phyloP scores from a whole-genome alignment of 2,329 filamentous ascomycete genomes.

The Aspergillus oerlinghausenensis region DNA sequence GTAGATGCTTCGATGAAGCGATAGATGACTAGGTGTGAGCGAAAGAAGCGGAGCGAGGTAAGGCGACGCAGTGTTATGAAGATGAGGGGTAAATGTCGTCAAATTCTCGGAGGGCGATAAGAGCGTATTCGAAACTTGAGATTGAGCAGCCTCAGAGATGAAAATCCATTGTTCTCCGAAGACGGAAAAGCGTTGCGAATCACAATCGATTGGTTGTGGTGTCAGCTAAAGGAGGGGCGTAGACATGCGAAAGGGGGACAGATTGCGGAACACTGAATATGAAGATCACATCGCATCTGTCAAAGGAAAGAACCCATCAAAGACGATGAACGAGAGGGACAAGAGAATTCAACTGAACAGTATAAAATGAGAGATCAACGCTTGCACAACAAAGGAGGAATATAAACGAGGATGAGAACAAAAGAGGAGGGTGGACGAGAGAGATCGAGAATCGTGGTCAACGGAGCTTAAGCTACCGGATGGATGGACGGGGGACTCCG shows the following conservation, averaged over 20 bases:
- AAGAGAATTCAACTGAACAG: not conserved
- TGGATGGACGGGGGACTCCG: not conserved
- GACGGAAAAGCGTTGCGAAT: not conserved
- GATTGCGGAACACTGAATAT: slow-evolving; percentile 12
- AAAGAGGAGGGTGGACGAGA: slow-evolving; percentile 15
- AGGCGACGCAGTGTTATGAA: slow-evolving; percentile 2
- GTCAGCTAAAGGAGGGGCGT: slow-evolving; percentile 2
- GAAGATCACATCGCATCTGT: slow-evolving; percentile 30
- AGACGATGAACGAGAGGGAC: not conserved
- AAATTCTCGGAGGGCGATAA: not conserved
- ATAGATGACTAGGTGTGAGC: slow-evolving; percentile 5
- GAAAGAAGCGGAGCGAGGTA: slow-evolving; percentile 2
- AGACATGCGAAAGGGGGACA: slow-evolving; percentile 16
- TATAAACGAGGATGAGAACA: slow-evolving; percentile 9
- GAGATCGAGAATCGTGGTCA: not conserved
- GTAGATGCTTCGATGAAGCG: slow-evolving; percentile 8
- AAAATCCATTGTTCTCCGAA: slow-evolving; percentile 10
- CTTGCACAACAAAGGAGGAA: slow-evolving; percentile 6
- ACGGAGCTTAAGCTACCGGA: not conserved
- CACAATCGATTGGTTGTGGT: not conserved
- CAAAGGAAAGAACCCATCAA: slow-evolving; percentile 10
- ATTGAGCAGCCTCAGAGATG: slow-evolving; percentile 5
- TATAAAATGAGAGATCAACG: not conserved
- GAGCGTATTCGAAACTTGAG: not conserved
- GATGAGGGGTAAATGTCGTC: not conserved